These are phyloP conservation scores for Yamadazyma takamatsuzukensis DNA, from an alignment of 805 yeast species.

Conservation along the genomic window DNA sequence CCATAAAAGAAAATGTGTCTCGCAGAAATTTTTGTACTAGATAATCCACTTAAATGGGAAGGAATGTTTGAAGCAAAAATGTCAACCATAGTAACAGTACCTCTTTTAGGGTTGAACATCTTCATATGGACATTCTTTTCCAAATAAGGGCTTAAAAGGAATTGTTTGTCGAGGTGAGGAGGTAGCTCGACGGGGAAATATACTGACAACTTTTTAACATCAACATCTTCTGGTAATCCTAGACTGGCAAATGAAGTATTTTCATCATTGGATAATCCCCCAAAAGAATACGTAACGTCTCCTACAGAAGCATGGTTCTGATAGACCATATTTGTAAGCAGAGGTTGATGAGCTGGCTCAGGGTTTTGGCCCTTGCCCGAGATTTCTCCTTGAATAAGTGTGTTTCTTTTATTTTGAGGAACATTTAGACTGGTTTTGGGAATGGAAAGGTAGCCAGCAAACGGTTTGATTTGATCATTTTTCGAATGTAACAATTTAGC, in stretches of 20 bases:
- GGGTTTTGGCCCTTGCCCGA: slow-evolving; percentile 1
- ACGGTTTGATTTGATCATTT: slow-evolving; percentile 14
- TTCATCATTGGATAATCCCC: slow-evolving; percentile 27
- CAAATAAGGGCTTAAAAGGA: slow-evolving; percentile 39
- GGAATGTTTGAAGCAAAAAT: slow-evolving; percentile 32
- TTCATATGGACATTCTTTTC: slow-evolving; percentile 31
- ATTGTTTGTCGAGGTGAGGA: slow-evolving; percentile 33
- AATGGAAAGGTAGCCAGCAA: slow-evolving; percentile 24
- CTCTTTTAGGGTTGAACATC: slow-evolving; percentile 28
- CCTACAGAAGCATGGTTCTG: slow-evolving; percentile 28
- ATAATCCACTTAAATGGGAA: slow-evolving; percentile 47
- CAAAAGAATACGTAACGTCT: slow-evolving; percentile 30
- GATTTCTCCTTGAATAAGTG: not conserved
- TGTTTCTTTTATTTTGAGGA: slow-evolving; percentile 9
- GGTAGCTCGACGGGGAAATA: slow-evolving; percentile 37
- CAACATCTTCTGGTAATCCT: slow-evolving; percentile 31
- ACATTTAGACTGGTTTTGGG: slow-evolving; percentile 23
- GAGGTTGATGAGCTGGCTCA: slow-evolving; percentile 13
- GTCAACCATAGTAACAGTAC: slow-evolving; percentile 27
- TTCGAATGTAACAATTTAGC: slow-evolving; percentile 4
- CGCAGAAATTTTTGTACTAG: slow-evolving; percentile 48
- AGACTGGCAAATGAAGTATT: slow-evolving; percentile 17
- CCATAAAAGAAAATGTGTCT: slow-evolving; percentile 63
- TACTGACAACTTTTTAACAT: slow-evolving; percentile 29
- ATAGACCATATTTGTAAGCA: slow-evolving; percentile 16